Conservation (phyloP, 2,329 filamentous ascomycete genomes). For the Fusarium bactridioides region DNA sequence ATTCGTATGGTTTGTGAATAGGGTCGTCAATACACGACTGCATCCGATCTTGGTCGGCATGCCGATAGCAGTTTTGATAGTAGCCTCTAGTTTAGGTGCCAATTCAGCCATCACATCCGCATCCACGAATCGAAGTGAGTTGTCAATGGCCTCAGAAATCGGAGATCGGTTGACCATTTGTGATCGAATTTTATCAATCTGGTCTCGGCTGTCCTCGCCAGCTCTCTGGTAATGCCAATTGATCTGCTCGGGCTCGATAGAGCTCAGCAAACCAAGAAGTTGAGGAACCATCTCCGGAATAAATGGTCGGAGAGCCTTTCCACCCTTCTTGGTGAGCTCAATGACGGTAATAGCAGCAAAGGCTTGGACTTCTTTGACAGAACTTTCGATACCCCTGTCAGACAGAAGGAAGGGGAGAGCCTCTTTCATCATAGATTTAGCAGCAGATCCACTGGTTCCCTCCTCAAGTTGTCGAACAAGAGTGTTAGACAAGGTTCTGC, state of each 20-base stretch:
- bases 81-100: constrained; percentile 74
- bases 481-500: constrained; percentile 83
- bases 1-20: constrained; percentile 80
- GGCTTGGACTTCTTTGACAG: constrained; percentile 83
- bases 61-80: constrained; percentile 86
- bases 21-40: constrained; percentile 81
- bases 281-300: constrained; percentile 83
- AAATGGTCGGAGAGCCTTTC: constrained; percentile 79
- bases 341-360: constrained; percentile 87
- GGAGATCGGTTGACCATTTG: constrained; percentile 85
- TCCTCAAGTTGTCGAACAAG: constrained; percentile 87
- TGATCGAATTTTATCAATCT: constrained; percentile 88
- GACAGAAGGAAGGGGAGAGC: constrained; percentile 92
- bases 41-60: constrained; percentile 95
- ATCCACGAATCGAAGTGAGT: constrained; percentile 85
- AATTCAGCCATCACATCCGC: constrained; percentile 78
- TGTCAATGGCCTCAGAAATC: constrained; percentile 90
- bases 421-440: constrained; percentile 81
- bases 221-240: constrained; percentile 94
- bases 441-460: constrained; percentile 73
- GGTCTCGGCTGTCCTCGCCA: constrained; percentile 84
- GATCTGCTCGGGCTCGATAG: constrained; percentile 85
- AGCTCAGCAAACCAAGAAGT: constrained; percentile 82
- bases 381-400: constrained; percentile 86
- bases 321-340: constrained; percentile 88